phyloP scores from a whole-genome alignment of 192 early-diverging fungal genomes.

The Gonapodya sp. region DNA sequence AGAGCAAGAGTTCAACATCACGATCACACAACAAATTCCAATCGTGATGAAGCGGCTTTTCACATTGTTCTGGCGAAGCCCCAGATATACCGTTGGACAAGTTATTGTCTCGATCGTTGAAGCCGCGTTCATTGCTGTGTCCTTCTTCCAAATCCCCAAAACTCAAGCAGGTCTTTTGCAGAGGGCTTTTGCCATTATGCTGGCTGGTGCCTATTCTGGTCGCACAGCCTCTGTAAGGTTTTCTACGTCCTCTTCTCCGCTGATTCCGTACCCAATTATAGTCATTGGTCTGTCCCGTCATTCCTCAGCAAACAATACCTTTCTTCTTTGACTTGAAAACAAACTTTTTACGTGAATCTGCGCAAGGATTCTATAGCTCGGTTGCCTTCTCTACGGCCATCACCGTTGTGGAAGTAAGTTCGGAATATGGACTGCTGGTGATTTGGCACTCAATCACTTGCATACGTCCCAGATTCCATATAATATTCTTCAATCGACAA shows the following conservation, averaged over 20 bases:
- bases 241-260: constrained; percentile 53
- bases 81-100: constrained; percentile 65
- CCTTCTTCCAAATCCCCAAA: constrained; percentile 53
- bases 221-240: too few species aligned
- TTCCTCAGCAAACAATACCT: too few species aligned
- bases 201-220: constrained; percentile 57
- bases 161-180: constrained; percentile 53
- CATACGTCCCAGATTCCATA: constrained; percentile 54
- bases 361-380: background rate
- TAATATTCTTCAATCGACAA: constrained; percentile 33
- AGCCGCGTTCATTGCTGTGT: constrained; percentile 58
- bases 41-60: constrained; percentile 57
- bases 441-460: constrained; percentile 43
- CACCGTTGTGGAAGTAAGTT: too few species aligned
- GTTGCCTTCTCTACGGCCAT: too few species aligned
- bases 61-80: constrained; percentile 57
- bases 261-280: too few species aligned
- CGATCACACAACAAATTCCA: constrained; percentile 27
- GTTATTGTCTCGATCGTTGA: constrained; percentile 43
- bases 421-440: background rate
- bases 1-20: background rate
- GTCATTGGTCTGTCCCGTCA: too few species aligned
- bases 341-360: constrained; percentile 34
- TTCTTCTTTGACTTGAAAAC: background rate
- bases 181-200: constrained; percentile 64